phyloP scores from a whole-genome alignment of 2,329 filamentous ascomycete genomes.

The Metarhizium humberi region DNA sequence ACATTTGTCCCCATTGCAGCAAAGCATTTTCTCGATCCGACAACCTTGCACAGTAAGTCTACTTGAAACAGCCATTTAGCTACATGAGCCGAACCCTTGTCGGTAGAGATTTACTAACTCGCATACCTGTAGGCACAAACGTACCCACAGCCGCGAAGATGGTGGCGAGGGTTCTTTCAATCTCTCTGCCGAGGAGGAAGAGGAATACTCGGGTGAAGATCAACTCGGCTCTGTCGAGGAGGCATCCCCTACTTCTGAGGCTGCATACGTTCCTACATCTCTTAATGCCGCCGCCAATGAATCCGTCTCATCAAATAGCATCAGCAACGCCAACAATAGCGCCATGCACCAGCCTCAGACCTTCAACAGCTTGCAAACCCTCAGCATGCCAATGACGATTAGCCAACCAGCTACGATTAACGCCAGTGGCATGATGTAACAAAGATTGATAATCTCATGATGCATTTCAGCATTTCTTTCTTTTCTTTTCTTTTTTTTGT shows the following conservation, averaged over 20 bases:
- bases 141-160: conserved; percentile 57
- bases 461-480: conserved; percentile 3
- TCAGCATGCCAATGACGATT: conserved; percentile 57
- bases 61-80: conserved; percentile 4
- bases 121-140: conserved; percentile 65
- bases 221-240: conserved; percentile 74
- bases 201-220: conserved; percentile 75
- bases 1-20: conserved; percentile 95
- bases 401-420: conserved; percentile 42
- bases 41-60: conserved; percentile 90
- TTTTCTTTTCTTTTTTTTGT: conserved; percentile 7
- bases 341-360: conserved; percentile 18
- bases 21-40: conserved; percentile 98
- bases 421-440: conserved; percentile 35
- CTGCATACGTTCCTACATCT: conserved; percentile 48
- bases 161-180: conserved; percentile 48
- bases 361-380: conserved; percentile 50
- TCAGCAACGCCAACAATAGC: conserved; percentile 7
- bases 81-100: background rate
- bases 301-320: conserved; percentile 10
- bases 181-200: conserved; percentile 74
- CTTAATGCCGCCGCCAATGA: conserved; percentile 36
- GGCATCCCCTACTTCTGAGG: conserved; percentile 63
- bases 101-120: conserved; percentile 7
- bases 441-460: conserved; percentile 1